Percentiles rank a stretch among this genome's conserved stretches.
phyloP scores from a whole-genome alignment of 108 stramenopile genomes.

The Nannochloropsis salina region DNA sequence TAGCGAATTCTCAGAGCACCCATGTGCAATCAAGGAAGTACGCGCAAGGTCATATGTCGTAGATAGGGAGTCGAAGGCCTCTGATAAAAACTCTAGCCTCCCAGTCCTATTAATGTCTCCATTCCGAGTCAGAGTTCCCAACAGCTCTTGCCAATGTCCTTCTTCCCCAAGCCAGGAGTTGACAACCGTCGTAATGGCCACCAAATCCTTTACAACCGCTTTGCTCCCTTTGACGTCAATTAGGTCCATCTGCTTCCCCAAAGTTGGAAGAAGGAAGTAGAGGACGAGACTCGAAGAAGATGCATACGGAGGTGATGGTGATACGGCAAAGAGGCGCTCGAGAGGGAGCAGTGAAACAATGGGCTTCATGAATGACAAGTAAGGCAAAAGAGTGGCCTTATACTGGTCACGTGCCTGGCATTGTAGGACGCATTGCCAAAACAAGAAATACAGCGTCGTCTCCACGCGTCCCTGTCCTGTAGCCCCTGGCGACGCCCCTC shows the following conservation, averaged over 20 bases:
- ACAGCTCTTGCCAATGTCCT: conserved; percentile 1
- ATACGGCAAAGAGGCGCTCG: not conserved
- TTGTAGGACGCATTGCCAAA: conserved; percentile 14
- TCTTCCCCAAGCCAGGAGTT: not conserved
- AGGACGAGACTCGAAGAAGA: not conserved
- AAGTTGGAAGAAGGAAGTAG: not conserved
- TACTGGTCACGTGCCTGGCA: not conserved
- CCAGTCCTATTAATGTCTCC: not conserved
- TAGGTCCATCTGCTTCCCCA: not conserved
- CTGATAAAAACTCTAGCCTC: not conserved
- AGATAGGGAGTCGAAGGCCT: not conserved
- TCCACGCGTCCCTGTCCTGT: not conserved
- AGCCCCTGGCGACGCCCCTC: not conserved
- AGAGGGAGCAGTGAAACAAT: not conserved
- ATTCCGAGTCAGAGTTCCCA: not conserved
- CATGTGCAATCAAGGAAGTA: not conserved
- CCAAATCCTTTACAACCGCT: not conserved
- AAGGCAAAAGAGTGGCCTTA: not conserved
- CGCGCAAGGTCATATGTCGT: not conserved
- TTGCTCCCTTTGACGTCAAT: not conserved
- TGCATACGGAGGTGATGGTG: not conserved
- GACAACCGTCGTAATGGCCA: not conserved
- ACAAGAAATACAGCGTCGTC: conserved; percentile 4
- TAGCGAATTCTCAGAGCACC: not conserved
- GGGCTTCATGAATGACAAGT: not conserved